These are phyloP conservation scores for Cucurbitaria berberidis DNA, from an alignment of 2,329 filamentous ascomycete genomes.

Conservation along the genomic window DNA sequence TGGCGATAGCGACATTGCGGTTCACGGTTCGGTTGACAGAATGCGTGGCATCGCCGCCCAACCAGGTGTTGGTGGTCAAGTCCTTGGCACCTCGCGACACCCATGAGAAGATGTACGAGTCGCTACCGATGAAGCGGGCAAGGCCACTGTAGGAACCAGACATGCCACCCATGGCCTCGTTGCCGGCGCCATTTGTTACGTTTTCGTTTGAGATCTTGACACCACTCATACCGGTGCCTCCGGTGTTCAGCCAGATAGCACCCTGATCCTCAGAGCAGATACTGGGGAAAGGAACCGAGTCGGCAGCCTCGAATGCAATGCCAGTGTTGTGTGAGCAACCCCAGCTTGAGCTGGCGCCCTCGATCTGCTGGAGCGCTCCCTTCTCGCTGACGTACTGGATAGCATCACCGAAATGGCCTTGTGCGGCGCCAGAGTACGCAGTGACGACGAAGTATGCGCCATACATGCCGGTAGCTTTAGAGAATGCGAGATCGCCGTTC, in stretches of 20 bases:
- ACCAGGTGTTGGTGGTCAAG: constrained; percentile 62
- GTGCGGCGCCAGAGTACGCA: constrained; percentile 60
- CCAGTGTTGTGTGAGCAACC: constrained; percentile 71
- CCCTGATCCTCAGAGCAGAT: constrained; percentile 69
- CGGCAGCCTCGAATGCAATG: constrained; percentile 67
- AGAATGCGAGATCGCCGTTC: constrained; percentile 68
- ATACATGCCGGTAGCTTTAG: constrained; percentile 61
- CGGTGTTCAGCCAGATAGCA: constrained; percentile 68
- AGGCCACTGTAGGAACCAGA: constrained; percentile 66
- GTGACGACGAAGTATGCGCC: constrained; percentile 69
- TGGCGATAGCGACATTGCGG: constrained; percentile 65
- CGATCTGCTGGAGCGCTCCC: constrained; percentile 59
- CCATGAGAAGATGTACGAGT: constrained; percentile 67
- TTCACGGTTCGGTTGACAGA: constrained; percentile 61
- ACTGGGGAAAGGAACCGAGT: constrained; percentile 63
- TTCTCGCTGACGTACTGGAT: constrained; percentile 58
- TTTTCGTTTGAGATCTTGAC: constrained; percentile 69
- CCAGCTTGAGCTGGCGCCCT: constrained; percentile 62
- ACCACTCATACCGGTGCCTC: constrained; percentile 63
- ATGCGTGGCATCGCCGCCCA: constrained; percentile 63
- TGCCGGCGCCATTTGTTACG: constrained; percentile 63
- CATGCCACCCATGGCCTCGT: constrained; percentile 68
- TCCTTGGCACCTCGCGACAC: constrained; percentile 65
- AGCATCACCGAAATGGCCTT: constrained; percentile 65
- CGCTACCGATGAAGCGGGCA: constrained; percentile 59